phyloP scores from a whole-genome alignment of 805 yeast genomes.

The Candida maris region DNA sequence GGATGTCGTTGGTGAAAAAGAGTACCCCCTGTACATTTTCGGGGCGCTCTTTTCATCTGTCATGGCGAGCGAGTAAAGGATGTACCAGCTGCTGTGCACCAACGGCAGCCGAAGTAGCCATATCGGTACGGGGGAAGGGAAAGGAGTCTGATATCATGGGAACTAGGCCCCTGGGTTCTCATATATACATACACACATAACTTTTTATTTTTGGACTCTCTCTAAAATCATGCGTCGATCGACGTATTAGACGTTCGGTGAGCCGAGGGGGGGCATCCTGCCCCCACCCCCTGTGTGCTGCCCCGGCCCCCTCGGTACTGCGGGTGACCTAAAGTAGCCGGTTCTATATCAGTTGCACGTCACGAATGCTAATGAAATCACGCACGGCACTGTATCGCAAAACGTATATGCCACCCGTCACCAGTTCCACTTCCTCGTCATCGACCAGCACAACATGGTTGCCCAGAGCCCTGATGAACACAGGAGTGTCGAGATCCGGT shows the following conservation, averaged over 20 bases:
- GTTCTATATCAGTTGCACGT: conserved; percentile 38
- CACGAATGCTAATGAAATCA: conserved; percentile 37
- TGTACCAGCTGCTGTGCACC: no score
- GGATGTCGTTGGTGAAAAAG: no score
- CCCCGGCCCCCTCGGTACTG: not conserved
- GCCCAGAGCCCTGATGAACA: conserved; percentile 58
- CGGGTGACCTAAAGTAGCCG: not conserved
- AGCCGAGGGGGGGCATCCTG: no score
- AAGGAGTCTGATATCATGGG: no score
- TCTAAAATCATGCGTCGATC: no score
- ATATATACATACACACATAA: no score
- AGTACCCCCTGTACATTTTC: not conserved
- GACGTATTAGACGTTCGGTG: no score
- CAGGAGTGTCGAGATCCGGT: conserved; percentile 76
- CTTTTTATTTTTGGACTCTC: no score
- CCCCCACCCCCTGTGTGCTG: not conserved
- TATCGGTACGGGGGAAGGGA: no score
- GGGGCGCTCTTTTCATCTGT: not conserved
- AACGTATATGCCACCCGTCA: conserved; percentile 67
- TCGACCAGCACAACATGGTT: conserved; percentile 40
- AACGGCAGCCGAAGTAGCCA: no score
- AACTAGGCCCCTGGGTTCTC: no score
- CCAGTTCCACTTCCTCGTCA: conserved; percentile 55
- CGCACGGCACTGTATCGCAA: conserved; percentile 59
- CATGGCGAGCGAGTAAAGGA: not conserved